Base-by-base conservation (phyloP, 768 basidiomycete genomes). In the Calocera viscosa region DNA sequence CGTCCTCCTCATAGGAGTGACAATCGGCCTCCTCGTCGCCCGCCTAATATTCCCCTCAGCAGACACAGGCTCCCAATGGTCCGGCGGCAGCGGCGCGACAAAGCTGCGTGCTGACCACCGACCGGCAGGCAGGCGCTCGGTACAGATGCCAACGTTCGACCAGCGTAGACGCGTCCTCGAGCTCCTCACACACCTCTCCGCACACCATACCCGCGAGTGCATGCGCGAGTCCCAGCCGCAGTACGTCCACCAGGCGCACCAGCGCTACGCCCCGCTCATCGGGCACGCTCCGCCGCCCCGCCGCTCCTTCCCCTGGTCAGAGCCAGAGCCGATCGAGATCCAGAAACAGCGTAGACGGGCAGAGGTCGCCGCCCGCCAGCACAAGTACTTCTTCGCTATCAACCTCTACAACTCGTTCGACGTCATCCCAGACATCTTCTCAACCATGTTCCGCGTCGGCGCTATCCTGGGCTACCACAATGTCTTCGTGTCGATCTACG, bases 361-460 rank as follows among this genome's bases (percentile, higher is more conserved):
- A 30, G 30, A 64, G 12, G 60, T 64, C 14, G 43, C 65, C 63
- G 74, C 81, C 12, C 81, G 80, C 73, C 84, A 88, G 70, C 96
- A 99, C 84, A 98, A 99, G 76, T 99, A 98, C 76, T 98, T 92
- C 78, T 96, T 99, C 77, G 95, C 93, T 68, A 98, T 99, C 83
- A 99, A 99, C 78, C 82, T 98, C 68, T 97, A 97, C 82, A 99
- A 99, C 81, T 97, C 94, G 14, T 99, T 98, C 84, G 94, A 96
- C 78, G 80, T 98, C 75, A 94, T 98, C 71, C 94, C 96, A 19
- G 96, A 99, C 78, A 83, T 98, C 38, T 97, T 98, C 76, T 87
- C 93, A 34, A 94, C 94, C 24, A 87, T 99, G 71, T 99, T 99
- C 81, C 86, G 94, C 67, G 87, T 94, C 40, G 87, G 93, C 0